Base-by-base conservation (phyloP, 345 rosid genomes). In the Bruguiera sexangula region DNA sequence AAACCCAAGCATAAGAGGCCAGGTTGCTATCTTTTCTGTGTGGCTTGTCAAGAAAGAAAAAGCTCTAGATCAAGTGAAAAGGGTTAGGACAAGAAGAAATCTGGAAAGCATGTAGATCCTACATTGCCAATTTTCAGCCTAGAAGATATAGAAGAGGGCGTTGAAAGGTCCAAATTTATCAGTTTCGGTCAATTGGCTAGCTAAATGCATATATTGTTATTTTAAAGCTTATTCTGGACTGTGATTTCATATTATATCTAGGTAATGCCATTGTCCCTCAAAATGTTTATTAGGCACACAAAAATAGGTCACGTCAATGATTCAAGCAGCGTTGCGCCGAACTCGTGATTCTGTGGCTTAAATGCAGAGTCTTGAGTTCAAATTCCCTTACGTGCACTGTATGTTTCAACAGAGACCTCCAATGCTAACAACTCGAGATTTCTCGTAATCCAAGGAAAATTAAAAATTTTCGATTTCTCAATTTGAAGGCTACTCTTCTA, bases 61-160 rank as follows among this genome's bases (percentile, higher is more conserved):
- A 75, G 72, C 74, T 86, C 96, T 37, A 83, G 85, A 79, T 83
- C 93, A 39, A 80, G 84, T 74, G 84, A 83, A 73, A 89, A 86
- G 77, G 90, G 86, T 27, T 86, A 85, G 0, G 88, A 89, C 78
- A 91, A 88, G 86, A 89, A 88, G 90, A 93, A 89, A 81, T 84
- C 96, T 53, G 78, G 90, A 78, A 93, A 92, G 80, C 88, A 93
- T 69, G 80, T 84, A 31, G 98, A 93, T 77, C 88, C 97, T 36
- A 89, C 94, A 26, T 90, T 93, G 64, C 98, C 98, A 46, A 83
- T 87, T 76, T 93, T 89, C 83, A 89, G 81, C 78, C 88, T 91
- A 29, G 97, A 93, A 81, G 98, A 91, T 81, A 93, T 91, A 69
- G 97, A 93, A 83, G 98, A 89, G 75, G 98, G 98, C 19, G 96